Base-by-base conservation (phyloP, 306 rosid genomes). In the Delonix regia region DNA sequence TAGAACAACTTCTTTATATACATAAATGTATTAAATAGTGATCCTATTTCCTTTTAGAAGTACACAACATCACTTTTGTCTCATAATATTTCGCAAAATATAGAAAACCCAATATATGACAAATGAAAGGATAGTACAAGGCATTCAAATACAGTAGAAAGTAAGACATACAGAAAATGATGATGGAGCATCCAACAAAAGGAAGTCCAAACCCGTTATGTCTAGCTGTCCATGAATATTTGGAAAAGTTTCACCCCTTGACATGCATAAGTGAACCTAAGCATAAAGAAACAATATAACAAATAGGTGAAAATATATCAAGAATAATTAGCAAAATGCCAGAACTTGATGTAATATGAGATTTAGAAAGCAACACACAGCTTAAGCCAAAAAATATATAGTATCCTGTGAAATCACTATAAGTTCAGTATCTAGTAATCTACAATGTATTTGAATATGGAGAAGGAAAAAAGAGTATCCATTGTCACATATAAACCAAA, bases 211-310 rank as follows among this genome's bases (percentile, higher is more conserved):
- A 56, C 96, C 99, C 0, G 84, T 89, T 82, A 91, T 90, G 13
- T 95, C 96, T 79, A 92, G 94, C 85, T 91, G 99, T 81, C 99
- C 99, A 21, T 95, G 89, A 83, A 91, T 83, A 86, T 93, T 92
- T 30, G 97, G 98, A 85, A 92, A 95, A 53, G 82, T 81, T 83
- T 92, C 99, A 78, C 92, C 98, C 68, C 83, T 86, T 73, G 98
- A 91, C 99, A 95, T 82, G 90, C 97, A 91, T 81, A 95, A 67
- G 81, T 95, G 98, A 87, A 95, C 94, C 99, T 95, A 87, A 68
- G 74, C 79, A 78, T 69, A 76, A 39, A 69, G 33, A 71, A 74
- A 75, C 59, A 75, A 63, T 52, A 53, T 45, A 38, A 63, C 72
- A 53, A 68, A 62, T 45, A 62, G 76, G 71, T 78, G 63, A 75